A percentile compares a stretch with the other conserved stretches of the same genome.
Conservation (phyloP, 2,329 filamentous ascomycete genomes). For the Aureobasidium melanogenum region DNA sequence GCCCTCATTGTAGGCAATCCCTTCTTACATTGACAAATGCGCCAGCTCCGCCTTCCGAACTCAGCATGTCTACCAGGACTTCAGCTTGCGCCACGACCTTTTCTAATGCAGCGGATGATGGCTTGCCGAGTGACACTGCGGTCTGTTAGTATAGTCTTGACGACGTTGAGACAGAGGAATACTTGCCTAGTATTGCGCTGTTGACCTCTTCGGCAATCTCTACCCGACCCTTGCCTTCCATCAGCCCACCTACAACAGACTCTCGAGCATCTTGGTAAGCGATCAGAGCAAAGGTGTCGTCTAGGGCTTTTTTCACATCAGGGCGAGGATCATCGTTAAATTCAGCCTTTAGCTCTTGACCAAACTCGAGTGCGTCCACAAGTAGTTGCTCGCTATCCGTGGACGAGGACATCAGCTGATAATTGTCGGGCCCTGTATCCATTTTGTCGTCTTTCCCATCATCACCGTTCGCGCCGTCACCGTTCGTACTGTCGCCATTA, state of each 20-base stretch:
- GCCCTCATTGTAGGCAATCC: slow-evolving; percentile 6
- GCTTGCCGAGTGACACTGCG: slow-evolving; percentile 80
- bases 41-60: slow-evolving; percentile 61
- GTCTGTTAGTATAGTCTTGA: slow-evolving; percentile 20
- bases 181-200: slow-evolving; percentile 78
- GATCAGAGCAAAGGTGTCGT: slow-evolving; percentile 79
- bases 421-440: slow-evolving; percentile 23
- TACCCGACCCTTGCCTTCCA: slow-evolving; percentile 66
- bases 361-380: slow-evolving; percentile 66
- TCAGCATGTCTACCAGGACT: slow-evolving; percentile 71
- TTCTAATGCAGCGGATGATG: slow-evolving; percentile 76
- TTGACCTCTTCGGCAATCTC: slow-evolving; percentile 89
- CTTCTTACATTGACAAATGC: slow-evolving; percentile 66
- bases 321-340: slow-evolving; percentile 63
- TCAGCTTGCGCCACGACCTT: slow-evolving; percentile 78
- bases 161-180: background rate
- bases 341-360: slow-evolving; percentile 66
- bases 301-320: slow-evolving; percentile 63
- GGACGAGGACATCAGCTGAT: background rate
- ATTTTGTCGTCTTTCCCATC: slow-evolving; percentile 23
- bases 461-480: slow-evolving; percentile 3
- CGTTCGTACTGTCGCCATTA: background rate
- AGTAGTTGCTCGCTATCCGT: slow-evolving; percentile 45
- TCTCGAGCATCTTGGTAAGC: slow-evolving; percentile 76
- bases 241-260: slow-evolving; percentile 66